These are phyloP conservation scores for Globisporangium nunn DNA, from an alignment of 352 stramenopile genomes.

Conservation along the genomic window DNA sequence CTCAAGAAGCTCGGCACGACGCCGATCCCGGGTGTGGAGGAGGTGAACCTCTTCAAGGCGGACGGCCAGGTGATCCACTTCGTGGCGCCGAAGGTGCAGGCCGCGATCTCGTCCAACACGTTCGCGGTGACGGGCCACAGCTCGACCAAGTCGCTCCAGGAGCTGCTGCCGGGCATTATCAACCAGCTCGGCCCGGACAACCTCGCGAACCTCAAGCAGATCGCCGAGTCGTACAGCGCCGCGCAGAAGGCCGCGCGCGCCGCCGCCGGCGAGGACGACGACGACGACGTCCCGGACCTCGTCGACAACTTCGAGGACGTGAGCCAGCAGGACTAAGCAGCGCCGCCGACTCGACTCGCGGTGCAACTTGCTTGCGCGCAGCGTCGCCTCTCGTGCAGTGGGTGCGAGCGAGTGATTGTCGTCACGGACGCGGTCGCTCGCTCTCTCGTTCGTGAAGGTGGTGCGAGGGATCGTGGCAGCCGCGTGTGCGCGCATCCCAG, in stretches of 20 bases:
- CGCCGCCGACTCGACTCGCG: neutral
- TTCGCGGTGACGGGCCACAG: slow-evolving; percentile 95
- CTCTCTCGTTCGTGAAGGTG: neutral
- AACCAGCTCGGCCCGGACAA: slow-evolving; percentile 98
- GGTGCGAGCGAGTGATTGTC: neutral
- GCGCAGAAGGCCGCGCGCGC: slow-evolving; percentile 75
- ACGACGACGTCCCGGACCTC: slow-evolving; percentile 97
- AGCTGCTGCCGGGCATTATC: slow-evolving; percentile 97
- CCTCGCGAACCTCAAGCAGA: slow-evolving; percentile 93
- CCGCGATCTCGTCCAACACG: slow-evolving; percentile 96
- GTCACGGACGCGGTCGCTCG: neutral
- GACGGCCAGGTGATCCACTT: slow-evolving; percentile 99
- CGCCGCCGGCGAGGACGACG: slow-evolving; percentile 79
- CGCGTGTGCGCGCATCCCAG: neutral
- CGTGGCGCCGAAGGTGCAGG: slow-evolving; percentile 96
- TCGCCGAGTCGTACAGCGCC: slow-evolving; percentile 86
- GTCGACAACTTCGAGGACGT: slow-evolving; percentile 99
- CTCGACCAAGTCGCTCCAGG: slow-evolving; percentile 96
- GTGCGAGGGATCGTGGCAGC: neutral
- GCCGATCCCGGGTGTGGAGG: slow-evolving; percentile 97
- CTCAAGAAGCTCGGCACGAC: slow-evolving; percentile 98
- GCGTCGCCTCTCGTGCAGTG: neutral
- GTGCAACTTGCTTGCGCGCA: neutral
- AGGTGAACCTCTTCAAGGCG: slow-evolving; percentile 99
- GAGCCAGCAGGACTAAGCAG: slow-evolving; percentile 84